phyloP scores from a whole-genome alignment of 2,329 filamentous ascomycete species.

The Alternaria gaisen region DNA sequence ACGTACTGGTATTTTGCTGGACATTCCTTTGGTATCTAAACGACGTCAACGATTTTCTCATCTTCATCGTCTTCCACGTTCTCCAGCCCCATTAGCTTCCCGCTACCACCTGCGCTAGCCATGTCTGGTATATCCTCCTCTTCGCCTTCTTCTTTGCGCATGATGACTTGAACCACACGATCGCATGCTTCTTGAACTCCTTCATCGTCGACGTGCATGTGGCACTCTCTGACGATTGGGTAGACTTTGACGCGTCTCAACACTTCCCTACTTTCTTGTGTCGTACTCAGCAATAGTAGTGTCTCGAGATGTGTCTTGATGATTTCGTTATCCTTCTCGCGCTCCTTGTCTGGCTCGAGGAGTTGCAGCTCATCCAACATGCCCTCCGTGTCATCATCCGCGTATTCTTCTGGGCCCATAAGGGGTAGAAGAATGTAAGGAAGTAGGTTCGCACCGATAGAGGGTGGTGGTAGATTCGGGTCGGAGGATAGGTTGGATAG shows the following conservation, averaged over 20 bases:
- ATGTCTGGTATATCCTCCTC: conserved; percentile 55
- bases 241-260: conserved; percentile 85
- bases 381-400: conserved; percentile 81
- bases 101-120: conserved; percentile 29
- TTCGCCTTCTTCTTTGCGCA: conserved; percentile 76
- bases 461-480: conserved; percentile 52
- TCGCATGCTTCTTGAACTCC: conserved; percentile 86
- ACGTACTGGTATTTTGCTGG: conserved; percentile 5
- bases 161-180: conserved; percentile 85
- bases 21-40: conserved; percentile 11
- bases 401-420: conserved; percentile 86
- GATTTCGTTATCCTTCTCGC: conserved; percentile 79
- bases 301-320: conserved; percentile 91
- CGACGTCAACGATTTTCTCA: conserved; percentile 50
- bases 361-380: conserved; percentile 94
- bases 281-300: conserved; percentile 81
- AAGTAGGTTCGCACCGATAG: conserved; percentile 79
- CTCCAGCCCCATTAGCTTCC: conserved; percentile 41
- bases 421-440: conserved; percentile 90
- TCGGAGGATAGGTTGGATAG: conserved; percentile 58
- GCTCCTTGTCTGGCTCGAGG: conserved; percentile 85
- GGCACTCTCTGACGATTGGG: conserved; percentile 85
- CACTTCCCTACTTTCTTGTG: conserved; percentile 74
- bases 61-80: conserved; percentile 47
- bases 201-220: conserved; percentile 79